phyloP scores from a whole-genome alignment of 2,329 filamentous ascomycete genomes.

The Xylariaceae sp. region DNA sequence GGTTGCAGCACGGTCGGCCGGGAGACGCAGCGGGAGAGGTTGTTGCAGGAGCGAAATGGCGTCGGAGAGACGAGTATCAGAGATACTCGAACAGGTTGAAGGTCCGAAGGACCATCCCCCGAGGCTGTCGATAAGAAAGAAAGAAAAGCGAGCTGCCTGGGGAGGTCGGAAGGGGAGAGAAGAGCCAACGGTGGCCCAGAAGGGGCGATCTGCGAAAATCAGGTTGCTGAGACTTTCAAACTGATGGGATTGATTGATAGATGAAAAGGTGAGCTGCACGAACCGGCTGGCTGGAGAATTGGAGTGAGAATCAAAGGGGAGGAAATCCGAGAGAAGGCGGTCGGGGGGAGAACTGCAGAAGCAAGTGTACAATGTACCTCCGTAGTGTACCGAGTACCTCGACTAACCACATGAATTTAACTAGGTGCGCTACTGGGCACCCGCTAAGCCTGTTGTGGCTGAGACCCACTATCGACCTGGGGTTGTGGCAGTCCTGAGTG shows the following conservation, averaged over 20 bases:
- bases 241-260: constrained; percentile 16
- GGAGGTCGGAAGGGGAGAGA: constrained; percentile 11
- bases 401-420: neutral
- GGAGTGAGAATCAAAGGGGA: constrained; percentile 30
- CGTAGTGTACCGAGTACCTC: constrained; percentile 7
- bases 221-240: constrained; percentile 10
- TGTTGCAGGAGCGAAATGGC: constrained; percentile 12
- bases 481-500: constrained; percentile 7
- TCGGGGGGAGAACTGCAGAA: constrained; percentile 23
- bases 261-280: constrained; percentile 21
- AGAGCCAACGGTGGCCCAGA: constrained; percentile 27
- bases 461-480: constrained; percentile 5
- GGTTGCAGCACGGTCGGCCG: constrained; percentile 5
- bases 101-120: constrained; percentile 27
- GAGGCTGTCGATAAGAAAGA: constrained; percentile 19
- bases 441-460: constrained; percentile 8
- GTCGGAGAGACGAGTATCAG: constrained; percentile 25
- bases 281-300: constrained; percentile 20
- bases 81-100: constrained; percentile 26
- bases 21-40: constrained; percentile 4
- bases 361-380: neutral
- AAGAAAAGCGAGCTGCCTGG: constrained; percentile 21
- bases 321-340: constrained; percentile 29
- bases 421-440: neutral
- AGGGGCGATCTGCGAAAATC: constrained; percentile 16